These are phyloP conservation scores for Sphaerulina populicola DNA, from an alignment of 2,329 filamentous ascomycete species.

Conservation along the genomic window DNA sequence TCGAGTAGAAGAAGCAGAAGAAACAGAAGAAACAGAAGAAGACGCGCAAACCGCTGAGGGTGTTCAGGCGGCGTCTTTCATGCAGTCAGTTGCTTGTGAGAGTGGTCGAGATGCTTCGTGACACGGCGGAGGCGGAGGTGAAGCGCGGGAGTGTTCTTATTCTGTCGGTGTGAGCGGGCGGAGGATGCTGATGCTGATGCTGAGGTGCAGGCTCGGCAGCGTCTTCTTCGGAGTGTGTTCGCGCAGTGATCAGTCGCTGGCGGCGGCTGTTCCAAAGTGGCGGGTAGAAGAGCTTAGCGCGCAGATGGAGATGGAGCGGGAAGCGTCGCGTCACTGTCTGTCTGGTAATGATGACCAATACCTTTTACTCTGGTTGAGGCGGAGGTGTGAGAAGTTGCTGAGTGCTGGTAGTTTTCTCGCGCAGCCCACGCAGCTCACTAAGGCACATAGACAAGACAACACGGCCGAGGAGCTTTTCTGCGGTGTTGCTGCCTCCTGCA, in stretches of 20 bases:
- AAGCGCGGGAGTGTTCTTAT: background rate
- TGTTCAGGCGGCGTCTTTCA: slow-evolving; percentile 22
- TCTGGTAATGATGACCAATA: no score
- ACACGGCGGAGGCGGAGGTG: slow-evolving; percentile 9
- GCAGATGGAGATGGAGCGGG: background rate
- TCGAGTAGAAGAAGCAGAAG: slow-evolving; percentile 12
- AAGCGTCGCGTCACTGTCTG: no score
- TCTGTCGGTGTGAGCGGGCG: slow-evolving; percentile 1
- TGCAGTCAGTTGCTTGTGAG: slow-evolving; percentile 16
- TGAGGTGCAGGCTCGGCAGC: background rate
- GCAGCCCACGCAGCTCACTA: no score
- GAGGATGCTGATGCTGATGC: slow-evolving; percentile 1
- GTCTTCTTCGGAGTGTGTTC: background rate
- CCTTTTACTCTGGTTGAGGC: no score
- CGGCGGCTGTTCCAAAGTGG: background rate
- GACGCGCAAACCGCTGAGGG: slow-evolving; percentile 28
- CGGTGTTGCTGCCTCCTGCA: no score
- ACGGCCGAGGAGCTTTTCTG: no score
- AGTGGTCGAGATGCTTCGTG: background rate
- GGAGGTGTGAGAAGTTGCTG: no score
- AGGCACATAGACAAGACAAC: no score
- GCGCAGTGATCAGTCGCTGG: background rate
- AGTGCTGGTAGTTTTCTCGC: no score
- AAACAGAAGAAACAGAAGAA: slow-evolving; percentile 17
- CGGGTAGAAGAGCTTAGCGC: slow-evolving; percentile 1